These are phyloP conservation scores for Penicillium fimorum DNA, from an alignment of 495 filamentous ascomycete genomes.

Conservation along the genomic window DNA sequence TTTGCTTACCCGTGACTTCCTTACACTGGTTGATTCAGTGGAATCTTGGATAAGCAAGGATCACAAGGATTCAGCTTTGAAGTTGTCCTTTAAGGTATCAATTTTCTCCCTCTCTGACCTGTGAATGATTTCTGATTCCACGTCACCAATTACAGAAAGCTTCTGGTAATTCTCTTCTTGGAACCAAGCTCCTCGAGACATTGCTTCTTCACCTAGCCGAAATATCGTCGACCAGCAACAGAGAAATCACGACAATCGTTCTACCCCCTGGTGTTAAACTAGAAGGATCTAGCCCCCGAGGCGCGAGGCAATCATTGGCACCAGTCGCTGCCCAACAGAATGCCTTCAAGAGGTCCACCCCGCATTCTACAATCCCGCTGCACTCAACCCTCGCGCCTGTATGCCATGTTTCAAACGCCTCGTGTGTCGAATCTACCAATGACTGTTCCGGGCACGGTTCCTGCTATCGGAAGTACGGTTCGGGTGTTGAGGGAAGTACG, in stretches of 20 bases:
- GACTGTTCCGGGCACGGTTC: constrained; percentile 74
- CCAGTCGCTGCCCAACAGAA: constrained; percentile 2
- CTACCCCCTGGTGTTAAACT: constrained; percentile 14
- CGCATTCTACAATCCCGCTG: background rate
- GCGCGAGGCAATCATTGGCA: background rate
- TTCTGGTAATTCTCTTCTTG: constrained; percentile 1
- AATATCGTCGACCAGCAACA: constrained; percentile 15
- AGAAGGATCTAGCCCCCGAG: constrained; percentile 5
- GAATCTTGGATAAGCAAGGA: constrained; percentile 30
- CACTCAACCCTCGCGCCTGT: constrained; percentile 34
- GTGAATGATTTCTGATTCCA: constrained; percentile 3
- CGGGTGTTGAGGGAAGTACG: constrained; percentile 27
- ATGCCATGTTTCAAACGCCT: constrained; percentile 63
- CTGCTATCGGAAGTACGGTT: constrained; percentile 61
- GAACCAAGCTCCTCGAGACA: constrained; percentile 17
- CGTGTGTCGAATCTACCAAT: constrained; percentile 61
- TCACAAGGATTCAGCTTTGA: constrained; percentile 17
- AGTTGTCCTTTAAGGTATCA: constrained; percentile 31
- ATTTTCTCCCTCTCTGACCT: background rate
- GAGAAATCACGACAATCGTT: constrained; percentile 26
- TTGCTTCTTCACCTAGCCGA: constrained; percentile 23
- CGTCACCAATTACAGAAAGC: constrained; percentile 7
- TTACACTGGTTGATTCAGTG: constrained; percentile 20
- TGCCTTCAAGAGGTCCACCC: constrained; percentile 11
- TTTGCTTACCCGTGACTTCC: constrained; percentile 18